A percentile compares a stretch with the other conserved stretches of the same genome.
Conservation (phyloP, 495 filamentous ascomycete genomes). For the Penicillium lividum region DNA sequence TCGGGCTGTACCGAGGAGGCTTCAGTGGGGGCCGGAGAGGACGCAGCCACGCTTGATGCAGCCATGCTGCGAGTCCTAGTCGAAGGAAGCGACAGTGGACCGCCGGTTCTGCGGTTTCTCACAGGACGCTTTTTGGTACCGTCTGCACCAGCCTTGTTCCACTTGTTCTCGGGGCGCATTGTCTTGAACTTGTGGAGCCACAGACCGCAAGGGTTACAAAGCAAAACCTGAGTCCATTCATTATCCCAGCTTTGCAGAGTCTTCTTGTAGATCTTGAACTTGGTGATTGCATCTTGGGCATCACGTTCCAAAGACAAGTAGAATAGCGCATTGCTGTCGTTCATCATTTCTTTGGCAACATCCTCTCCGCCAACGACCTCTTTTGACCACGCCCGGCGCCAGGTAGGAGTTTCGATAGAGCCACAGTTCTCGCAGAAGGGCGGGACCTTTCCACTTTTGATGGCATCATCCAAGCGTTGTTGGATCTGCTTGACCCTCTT, state of each 20-base stretch:
- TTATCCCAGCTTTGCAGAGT: conserved; percentile 63
- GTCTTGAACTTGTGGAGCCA: conserved; percentile 86
- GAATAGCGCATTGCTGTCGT: conserved; percentile 60
- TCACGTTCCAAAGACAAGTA: conserved; percentile 66
- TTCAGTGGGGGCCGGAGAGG: conserved; percentile 46
- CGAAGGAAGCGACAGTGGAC: conserved; percentile 32
- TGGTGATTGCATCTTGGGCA: conserved; percentile 55
- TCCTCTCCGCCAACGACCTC: conserved; percentile 60
- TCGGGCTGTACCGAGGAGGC: conserved; percentile 44
- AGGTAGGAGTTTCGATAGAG: conserved; percentile 90
- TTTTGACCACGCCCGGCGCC: conserved; percentile 85
- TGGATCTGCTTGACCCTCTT: conserved; percentile 43
- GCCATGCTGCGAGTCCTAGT: conserved; percentile 36
- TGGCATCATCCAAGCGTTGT: conserved; percentile 59
- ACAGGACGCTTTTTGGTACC: conserved; percentile 42
- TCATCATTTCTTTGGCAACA: conserved; percentile 65
- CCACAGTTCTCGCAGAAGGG: conserved; percentile 91
- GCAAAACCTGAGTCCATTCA: conserved; percentile 65
- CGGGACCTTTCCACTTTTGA: conserved; percentile 73
- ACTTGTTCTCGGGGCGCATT: conserved; percentile 80
- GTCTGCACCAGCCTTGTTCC: conserved; percentile 61
- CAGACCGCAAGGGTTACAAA: conserved; percentile 96
- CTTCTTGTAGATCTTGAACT: conserved; percentile 77
- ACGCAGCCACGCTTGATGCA: conserved; percentile 31
- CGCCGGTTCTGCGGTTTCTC: conserved; percentile 35